Evolutionary conservation across 805 yeast genomes (phyloP), one percentile per base, ranked within the genome.

Genomic region (Cephaloascus albidus): DNA sequence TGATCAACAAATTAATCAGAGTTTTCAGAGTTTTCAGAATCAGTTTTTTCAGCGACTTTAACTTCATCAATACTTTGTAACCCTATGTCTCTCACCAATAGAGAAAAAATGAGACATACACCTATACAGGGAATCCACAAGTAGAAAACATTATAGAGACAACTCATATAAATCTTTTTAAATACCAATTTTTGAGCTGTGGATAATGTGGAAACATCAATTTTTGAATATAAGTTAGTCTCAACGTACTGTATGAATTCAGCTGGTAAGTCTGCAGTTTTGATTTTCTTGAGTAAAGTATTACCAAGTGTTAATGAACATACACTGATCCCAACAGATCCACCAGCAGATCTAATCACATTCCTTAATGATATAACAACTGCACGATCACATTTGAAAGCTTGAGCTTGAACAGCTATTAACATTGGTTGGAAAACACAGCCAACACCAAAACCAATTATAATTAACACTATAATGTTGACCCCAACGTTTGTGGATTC

Each of bases 311-410:
- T 60, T 12, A 63, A 54, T 1, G 70, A 61, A 2, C 61, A 56
- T 18, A 57, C 43, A 2, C 70, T 67, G 36, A 62, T 56, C 1
- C 70, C 71, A 32, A 63, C 55, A 2, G 70, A 65, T 18, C 70
- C 69, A n/a, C 70, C 71, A 49, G 65, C 63, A 3, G 68, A 62
- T 36, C 70, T 45, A 23, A 65, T 42, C 10, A 65, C 71, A 44
- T 65, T 65, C 41, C 70, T 48, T 4, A 67, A 55, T 18, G 66
- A 55, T 19, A 65, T 65, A 2, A 61, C 69, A 18, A 65, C 70
- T 1, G 70, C 68, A 33, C 71, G 40, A 36, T 65, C 69, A 1
- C 63, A 52, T 41, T 61, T 64, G 36, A 48, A 57, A 12, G 67
- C 53, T 41, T 60, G 65, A 3, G 69, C 64, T 43, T 65, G 70